Evolutionary conservation across 345 rosid genomes (phyloP), one percentile per base, ranked within the genome.

Genomic region (Gynandropsis gynandra): DNA sequence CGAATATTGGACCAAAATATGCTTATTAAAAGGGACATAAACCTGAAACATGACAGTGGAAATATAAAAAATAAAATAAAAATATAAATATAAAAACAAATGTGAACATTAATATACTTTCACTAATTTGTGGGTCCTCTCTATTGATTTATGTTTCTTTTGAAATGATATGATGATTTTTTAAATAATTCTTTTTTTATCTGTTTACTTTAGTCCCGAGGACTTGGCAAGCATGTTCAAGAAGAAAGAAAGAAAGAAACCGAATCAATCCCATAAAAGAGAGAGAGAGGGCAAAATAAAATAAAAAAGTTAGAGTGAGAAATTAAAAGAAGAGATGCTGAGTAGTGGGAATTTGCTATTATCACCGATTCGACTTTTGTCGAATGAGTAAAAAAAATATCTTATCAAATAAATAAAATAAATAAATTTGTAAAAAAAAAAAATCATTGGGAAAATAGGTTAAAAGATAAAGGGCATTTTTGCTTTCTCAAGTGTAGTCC

Each of bases 41-140:
- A 44, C 8, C 9, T 64, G 58, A 50, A n/a, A 50, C 58, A 50
- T 50, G 58, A 49, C 68, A 50, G 53, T 33, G 7, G 10, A 33
- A 33, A 33, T 1, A 33, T 7, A 7, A 33, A 33, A 3, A 33
- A 33, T 7, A 33, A 33, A 11, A 1, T 7, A 33, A 33, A 33
- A 33, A 33, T 33, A 1, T 7, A 1, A 33, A 33, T 33, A 33
- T 52, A n/a, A 56, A 24, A 49, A 58, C 38, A 65, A 54, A 58
- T 65, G 59, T 65, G 64, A 65, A 65, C 54, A 58, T 58, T 51
- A 58, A 51, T 37, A 65, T 58, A 58, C 69, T 51, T 58, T 65
- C 58, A 50, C 59, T 58, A 50, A 11, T 31, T 4, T 15, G 29
- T 24, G 58, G 70, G 54, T 58, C 70, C 59, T 38, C 10, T 51